A percentile compares a stretch with the other conserved stretches of the same genome.
Evolutionary conservation across 1,139 yeast genomes (phyloP).

Genomic region (Geotrichum macrosporum): DNA sequence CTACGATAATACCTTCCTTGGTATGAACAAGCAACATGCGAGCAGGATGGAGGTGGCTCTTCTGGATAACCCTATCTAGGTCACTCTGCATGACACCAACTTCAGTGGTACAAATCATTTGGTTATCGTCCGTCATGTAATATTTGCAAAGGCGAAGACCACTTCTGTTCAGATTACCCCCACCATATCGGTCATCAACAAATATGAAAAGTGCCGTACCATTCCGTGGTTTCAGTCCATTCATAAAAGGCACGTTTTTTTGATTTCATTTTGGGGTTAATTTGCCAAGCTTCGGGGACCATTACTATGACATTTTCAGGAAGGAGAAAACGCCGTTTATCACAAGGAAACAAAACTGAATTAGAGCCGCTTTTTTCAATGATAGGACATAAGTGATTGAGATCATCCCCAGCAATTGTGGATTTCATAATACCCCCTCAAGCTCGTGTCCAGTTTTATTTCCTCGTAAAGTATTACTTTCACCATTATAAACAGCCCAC

Average conservation of each 20-base stretch:
- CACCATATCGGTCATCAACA: constrained; percentile 96
- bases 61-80: constrained; percentile 74
- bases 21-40: constrained; percentile 95
- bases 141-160: constrained; percentile 98
- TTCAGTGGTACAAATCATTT: constrained; percentile 98
- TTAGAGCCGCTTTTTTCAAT: constrained; percentile 98
- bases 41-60: constrained; percentile 95
- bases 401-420: constrained; percentile 79
- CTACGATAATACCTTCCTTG: constrained; percentile 85
- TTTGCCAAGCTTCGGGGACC: constrained; percentile 98
- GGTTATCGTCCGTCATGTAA: constrained; percentile 88
- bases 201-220: constrained; percentile 97
- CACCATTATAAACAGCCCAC: constrained; percentile 98
- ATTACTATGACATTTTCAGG: constrained; percentile 98
- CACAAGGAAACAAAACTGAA: constrained; percentile 87
- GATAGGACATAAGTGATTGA: constrained; percentile 87
- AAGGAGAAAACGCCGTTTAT: constrained; percentile 86
- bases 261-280: constrained; percentile 78
- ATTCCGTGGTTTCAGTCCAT: constrained; percentile 99
- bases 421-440: constrained; percentile 96
- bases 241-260: constrained; percentile 92
- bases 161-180: constrained; percentile 95
- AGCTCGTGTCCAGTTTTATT: constrained; percentile 99
- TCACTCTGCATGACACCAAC: constrained; percentile 93
- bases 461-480: constrained; percentile 93